Evolutionary conservation across 129 eudicot species (phyloP).

Genomic region (Glebionis coronaria): DNA sequence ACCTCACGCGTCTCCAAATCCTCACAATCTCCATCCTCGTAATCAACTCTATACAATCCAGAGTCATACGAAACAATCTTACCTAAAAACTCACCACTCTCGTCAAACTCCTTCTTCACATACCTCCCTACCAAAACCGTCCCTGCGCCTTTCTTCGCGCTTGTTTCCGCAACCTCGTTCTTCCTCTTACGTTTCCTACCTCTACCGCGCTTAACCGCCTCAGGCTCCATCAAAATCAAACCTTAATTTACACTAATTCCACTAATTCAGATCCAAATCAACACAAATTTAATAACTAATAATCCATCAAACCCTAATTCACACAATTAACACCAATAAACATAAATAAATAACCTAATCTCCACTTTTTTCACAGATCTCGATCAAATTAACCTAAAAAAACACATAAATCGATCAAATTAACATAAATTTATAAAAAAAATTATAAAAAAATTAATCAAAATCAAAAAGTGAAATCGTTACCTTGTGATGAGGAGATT

Average conservation of each 20-base stretch:
- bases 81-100: constrained; percentile 66
- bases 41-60: constrained; percentile 85
- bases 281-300: constrained; percentile 7
- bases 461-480: too few relatives aligned
- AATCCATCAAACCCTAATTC: constrained; percentile 4
- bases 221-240: constrained; percentile 50
- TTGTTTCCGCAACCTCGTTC: constrained; percentile 24
- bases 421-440: background rate
- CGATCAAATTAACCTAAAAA: constrained; percentile 16
- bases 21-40: constrained; percentile 97
- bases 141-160: constrained; percentile 35
- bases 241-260: too few relatives aligned
- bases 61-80: constrained; percentile 59
- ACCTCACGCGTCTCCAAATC: constrained; percentile 77
- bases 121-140: constrained; percentile 63
- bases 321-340: constrained; percentile 32
- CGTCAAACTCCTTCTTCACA: constrained; percentile 80
- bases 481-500: constrained; percentile 17
- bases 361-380: constrained; percentile 34
- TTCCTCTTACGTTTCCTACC: constrained; percentile 60
- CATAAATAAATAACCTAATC: constrained; percentile 18
- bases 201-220: constrained; percentile 51
- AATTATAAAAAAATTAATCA: too few relatives aligned
- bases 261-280: constrained; percentile 30
- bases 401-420: constrained; percentile 1